phyloP scores from a whole-genome alignment of 1,284 basidiomycete genomes.

The Cryptococcus sp. region DNA sequence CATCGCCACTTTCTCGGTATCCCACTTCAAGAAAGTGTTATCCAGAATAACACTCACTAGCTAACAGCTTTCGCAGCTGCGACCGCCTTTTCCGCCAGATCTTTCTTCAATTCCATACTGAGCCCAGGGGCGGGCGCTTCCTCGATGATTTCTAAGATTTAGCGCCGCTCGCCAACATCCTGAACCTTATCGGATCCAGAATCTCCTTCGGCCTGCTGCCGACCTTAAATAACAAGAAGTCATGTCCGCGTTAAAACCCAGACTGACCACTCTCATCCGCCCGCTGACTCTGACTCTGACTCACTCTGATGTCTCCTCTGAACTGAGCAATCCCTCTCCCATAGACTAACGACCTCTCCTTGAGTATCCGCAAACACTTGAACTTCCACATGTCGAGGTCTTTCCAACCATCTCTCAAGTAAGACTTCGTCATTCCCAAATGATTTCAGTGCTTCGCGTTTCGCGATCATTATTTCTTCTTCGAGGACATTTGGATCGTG shows the following conservation, averaged over 20 bases:
- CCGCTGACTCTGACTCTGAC: constrained; percentile 6
- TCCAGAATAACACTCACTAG: constrained; percentile 50
- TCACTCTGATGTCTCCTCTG: constrained; percentile 82
- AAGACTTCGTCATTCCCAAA: constrained; percentile 83
- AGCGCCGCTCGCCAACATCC: background rate
- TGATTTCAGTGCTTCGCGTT: constrained; percentile 77
- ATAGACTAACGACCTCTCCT: constrained; percentile 77
- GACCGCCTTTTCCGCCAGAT: constrained; percentile 80
- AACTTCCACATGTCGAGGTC: constrained; percentile 81
- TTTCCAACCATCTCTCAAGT: constrained; percentile 79
- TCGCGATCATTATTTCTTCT: constrained; percentile 74
- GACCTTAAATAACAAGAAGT: background rate
- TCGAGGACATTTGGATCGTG: constrained; percentile 51
- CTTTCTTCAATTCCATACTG: constrained; percentile 65
- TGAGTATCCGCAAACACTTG: constrained; percentile 79
- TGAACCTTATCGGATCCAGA: background rate
- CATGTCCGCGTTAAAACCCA: too few relatives aligned
- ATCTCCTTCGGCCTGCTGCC: background rate
- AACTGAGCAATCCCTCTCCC: constrained; percentile 92
- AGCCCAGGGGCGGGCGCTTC: constrained; percentile 88
- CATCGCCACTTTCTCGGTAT: background rate
- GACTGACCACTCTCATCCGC: too few relatives aligned
- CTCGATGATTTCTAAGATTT: constrained; percentile 41
- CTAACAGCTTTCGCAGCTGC: constrained; percentile 85
- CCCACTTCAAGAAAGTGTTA: background rate